phyloP scores from a whole-genome alignment of 2,329 filamentous ascomycete genomes.

The Botryotinia globosa region DNA sequence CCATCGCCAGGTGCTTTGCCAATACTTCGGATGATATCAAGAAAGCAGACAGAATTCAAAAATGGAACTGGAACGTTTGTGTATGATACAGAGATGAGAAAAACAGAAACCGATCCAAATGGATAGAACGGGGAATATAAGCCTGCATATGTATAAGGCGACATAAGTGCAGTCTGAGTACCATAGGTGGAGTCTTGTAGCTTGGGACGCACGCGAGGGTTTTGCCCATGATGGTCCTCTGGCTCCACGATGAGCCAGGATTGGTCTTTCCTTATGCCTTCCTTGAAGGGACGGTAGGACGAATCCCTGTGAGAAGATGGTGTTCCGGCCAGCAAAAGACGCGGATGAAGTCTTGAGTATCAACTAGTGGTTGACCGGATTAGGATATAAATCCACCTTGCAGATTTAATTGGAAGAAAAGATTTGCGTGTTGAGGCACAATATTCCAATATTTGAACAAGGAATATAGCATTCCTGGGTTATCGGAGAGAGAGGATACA shows the following conservation, averaged over 20 bases:
- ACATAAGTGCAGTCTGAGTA: not conserved
- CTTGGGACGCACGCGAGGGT: conserved; percentile 5
- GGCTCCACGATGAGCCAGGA: conserved; percentile 8
- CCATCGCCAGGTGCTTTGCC: conserved; percentile 24
- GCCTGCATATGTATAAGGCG: conserved; percentile 20
- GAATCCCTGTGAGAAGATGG: conserved; percentile 4
- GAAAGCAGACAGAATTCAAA: conserved; percentile 15
- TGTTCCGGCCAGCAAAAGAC: conserved; percentile 10
- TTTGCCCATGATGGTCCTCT: not conserved
- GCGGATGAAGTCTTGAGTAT: conserved; percentile 6
- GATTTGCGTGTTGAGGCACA: not conserved
- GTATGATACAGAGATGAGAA: not conserved
- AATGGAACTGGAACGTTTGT: not conserved
- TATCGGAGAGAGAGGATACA: not conserved
- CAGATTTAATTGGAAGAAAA: conserved; percentile 4
- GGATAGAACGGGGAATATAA: not conserved
- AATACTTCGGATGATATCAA: conserved; percentile 18
- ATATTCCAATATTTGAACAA: not conserved
- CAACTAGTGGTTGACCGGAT: conserved; percentile 10
- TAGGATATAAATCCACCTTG: not conserved
- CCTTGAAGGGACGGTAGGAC: conserved; percentile 5
- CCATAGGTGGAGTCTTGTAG: not conserved
- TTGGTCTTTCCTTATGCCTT: conserved; percentile 9
- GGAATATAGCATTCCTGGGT: not conserved
- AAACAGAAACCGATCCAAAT: not conserved